A percentile compares a stretch with the other conserved stretches of the same genome.
These are phyloP conservation scores for Neurospora hispaniola DNA, from an alignment of 495 filamentous ascomycete genomes.

Conservation along the genomic window DNA sequence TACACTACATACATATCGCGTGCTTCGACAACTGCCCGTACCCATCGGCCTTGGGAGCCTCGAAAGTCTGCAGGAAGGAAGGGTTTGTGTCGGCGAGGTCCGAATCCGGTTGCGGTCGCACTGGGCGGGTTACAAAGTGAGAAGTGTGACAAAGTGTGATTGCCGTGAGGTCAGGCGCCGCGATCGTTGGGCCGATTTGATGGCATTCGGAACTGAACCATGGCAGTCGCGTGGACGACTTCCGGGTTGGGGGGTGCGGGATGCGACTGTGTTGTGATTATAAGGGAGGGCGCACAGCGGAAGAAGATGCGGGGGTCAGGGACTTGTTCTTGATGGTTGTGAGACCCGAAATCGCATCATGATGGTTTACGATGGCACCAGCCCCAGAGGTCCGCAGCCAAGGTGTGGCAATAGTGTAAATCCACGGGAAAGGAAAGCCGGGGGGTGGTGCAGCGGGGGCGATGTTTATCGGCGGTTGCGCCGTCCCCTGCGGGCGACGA, in stretches of 20 bases:
- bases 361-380: not conserved
- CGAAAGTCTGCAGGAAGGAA: not conserved
- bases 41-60: not conserved
- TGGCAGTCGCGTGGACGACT: not conserved
- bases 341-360: not conserved
- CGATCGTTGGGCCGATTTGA: not conserved
- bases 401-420: not conserved
- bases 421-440: not conserved
- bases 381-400: not conserved
- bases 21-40: not conserved
- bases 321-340: not conserved
- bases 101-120: not conserved
- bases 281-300: no score
- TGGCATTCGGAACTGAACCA: not conserved
- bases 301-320: not conserved
- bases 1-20: not conserved
- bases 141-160: not conserved
- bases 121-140: not conserved
- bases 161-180: not conserved
- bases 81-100: not conserved
- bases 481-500: not conserved
- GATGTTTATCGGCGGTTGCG: not conserved
- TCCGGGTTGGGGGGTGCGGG: not conserved
- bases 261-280: not conserved
- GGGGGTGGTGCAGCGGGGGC: not conserved